phyloP scores from a whole-genome alignment of 345 rosid species.

The Barbarea vulgaris region DNA sequence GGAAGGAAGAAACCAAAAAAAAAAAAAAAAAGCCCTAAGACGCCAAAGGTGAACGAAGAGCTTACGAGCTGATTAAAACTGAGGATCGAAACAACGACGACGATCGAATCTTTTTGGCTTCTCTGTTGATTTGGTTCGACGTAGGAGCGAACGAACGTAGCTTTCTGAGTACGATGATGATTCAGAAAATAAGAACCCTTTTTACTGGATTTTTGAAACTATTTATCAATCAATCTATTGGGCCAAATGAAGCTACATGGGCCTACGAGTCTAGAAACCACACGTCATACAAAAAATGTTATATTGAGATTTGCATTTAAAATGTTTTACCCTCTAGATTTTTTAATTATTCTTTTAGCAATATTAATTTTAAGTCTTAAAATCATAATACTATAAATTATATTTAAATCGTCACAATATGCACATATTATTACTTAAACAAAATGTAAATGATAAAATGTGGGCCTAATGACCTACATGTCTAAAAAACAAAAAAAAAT shows the following conservation, averaged over 20 bases:
- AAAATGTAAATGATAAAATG: no score
- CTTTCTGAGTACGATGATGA: neutral
- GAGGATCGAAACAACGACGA: neutral
- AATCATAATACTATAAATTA: no score
- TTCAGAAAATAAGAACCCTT: neutral
- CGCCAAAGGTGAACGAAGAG: neutral
- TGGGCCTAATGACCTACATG: no score
- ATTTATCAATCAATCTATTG: neutral
- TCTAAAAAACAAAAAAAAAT: no score
- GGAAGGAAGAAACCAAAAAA: no score
- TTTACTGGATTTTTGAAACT: neutral
- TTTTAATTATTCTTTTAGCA: no score
- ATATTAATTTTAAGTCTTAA: no score
- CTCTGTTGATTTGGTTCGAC: neutral
- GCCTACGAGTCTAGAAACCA: neutral
- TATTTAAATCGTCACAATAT: no score
- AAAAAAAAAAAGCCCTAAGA: neutral
- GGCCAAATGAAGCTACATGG: neutral
- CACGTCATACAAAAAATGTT: no score
- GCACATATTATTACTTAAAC: no score
- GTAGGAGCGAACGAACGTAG: neutral
- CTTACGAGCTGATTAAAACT: neutral
- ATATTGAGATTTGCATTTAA: no score
- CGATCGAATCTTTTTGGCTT: neutral
- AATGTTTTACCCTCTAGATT: no score